Conservation (phyloP, 805 yeast genomes). For the Wickerhamomyces pijperi region DNA sequence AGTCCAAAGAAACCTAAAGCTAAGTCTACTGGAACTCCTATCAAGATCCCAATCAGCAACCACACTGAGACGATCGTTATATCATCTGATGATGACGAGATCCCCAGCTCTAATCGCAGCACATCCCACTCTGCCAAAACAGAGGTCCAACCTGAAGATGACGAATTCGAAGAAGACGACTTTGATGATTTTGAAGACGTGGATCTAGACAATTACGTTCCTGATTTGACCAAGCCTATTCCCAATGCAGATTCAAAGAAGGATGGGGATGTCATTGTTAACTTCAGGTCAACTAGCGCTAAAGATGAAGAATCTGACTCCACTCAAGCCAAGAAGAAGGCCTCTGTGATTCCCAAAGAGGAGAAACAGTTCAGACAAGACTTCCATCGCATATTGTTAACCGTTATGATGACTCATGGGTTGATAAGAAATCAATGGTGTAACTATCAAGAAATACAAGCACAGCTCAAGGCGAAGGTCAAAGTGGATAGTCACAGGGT, state of each 20-base stretch:
- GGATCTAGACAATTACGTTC: slow-evolving; percentile 12
- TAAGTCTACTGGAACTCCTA: too few relatives aligned
- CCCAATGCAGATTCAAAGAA: too few relatives aligned
- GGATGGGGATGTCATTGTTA: slow-evolving; percentile 11
- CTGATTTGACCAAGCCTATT: too few relatives aligned
- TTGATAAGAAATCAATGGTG: slow-evolving; percentile 67
- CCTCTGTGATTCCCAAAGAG: slow-evolving; percentile 41
- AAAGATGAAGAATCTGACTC: too few relatives aligned
- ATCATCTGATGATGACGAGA: slow-evolving; percentile 9
- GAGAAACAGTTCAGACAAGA: slow-evolving; percentile 41
- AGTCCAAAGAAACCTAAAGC: too few relatives aligned
- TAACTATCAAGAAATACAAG: slow-evolving; percentile 32
- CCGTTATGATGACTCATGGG: slow-evolving; percentile 57
- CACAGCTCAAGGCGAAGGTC: too few relatives aligned
- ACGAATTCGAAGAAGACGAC: slow-evolving; percentile 21
- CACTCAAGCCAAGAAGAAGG: too few relatives aligned
- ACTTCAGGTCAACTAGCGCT: slow-evolving; percentile 7
- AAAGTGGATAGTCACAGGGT: too few relatives aligned
- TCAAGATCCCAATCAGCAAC: too few relatives aligned
- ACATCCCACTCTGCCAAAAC: too few relatives aligned
- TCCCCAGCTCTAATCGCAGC: too few relatives aligned
- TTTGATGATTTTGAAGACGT: slow-evolving; percentile 17
- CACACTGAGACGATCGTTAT: background rate
- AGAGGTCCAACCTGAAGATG: too few relatives aligned
- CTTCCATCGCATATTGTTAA: slow-evolving; percentile 49